phyloP scores from a whole-genome alignment of 116 monocot species.

The Phalaenopsis hybrid region DNA sequence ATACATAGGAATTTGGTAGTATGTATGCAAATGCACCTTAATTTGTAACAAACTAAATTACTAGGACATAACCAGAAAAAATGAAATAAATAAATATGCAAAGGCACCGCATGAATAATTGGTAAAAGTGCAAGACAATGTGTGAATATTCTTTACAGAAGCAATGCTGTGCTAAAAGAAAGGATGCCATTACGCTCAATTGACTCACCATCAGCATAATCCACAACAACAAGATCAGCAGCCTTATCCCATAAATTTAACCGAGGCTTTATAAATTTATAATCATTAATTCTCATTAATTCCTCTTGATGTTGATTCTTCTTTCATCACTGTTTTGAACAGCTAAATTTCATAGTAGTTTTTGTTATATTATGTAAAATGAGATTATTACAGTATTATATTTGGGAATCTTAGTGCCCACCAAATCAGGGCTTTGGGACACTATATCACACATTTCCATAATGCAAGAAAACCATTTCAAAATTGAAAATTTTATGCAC shows the following conservation, averaged over 20 bases:
- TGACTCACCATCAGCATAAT: not conserved
- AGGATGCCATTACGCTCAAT: conserved; percentile 2
- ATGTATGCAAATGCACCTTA: too few relatives aligned
- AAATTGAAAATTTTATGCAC: too few relatives aligned
- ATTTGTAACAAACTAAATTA: not conserved
- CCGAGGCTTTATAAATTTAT: not conserved
- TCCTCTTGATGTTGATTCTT: not conserved
- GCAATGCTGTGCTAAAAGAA: not conserved
- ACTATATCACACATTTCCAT: too few relatives aligned
- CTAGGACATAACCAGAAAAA: not conserved
- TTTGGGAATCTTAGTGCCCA: not conserved
- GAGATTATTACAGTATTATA: not conserved
- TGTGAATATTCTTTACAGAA: not conserved
- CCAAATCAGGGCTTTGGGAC: not conserved
- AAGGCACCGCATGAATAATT: not conserved
- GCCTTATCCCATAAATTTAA: not conserved
- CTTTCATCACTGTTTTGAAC: not conserved
- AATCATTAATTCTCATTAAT: not conserved
- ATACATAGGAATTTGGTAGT: too few relatives aligned
- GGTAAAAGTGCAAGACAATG: not conserved
- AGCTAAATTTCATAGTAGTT: not conserved
- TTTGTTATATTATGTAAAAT: not conserved
- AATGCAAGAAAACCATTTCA: too few relatives aligned
- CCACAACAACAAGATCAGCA: not conserved
- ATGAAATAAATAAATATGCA: not conserved